These are phyloP conservation scores for Metschnikowia aberdeeniae DNA, from an alignment of 805 yeast species.

Conservation along the genomic window DNA sequence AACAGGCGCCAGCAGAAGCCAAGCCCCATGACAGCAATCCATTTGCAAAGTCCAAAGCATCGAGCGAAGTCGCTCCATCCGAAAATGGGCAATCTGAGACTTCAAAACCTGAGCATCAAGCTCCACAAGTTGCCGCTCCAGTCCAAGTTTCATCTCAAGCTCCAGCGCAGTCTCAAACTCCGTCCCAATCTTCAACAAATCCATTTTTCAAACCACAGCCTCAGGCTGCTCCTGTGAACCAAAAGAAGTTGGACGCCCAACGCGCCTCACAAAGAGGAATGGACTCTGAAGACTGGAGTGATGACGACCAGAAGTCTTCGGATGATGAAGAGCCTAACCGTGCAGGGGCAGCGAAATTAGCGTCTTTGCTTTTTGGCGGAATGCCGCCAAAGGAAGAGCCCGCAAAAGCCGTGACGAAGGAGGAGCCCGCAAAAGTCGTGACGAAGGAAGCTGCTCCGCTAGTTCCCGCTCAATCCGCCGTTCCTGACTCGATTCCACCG, in stretches of 20 bases:
- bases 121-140: too few species aligned
- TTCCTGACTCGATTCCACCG: not conserved
- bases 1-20: not conserved
- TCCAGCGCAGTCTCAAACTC: not conserved
- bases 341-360: conserved; percentile 54
- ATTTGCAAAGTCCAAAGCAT: conserved; percentile 34
- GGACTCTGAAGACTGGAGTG: conserved; percentile 46
- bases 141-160: too few species aligned
- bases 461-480: not conserved
- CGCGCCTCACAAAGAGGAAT: conserved; percentile 66
- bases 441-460: not conserved
- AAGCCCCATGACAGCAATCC: conserved; percentile 38
- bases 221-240: conserved; percentile 40
- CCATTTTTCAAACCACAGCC: conserved; percentile 56
- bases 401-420: not conserved
- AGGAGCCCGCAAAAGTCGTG: too few species aligned
- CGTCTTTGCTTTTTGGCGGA: conserved; percentile 51
- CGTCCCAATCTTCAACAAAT: conserved; percentile 27
- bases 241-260: conserved; percentile 62
- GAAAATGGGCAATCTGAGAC: too few species aligned
- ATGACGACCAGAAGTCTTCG: conserved; percentile 38
- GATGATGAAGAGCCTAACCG: conserved; percentile 48
- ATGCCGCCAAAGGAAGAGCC: conserved; percentile 33
- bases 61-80: not conserved
- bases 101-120: too few species aligned